Evolutionary conservation across 805 yeast genomes (phyloP), one percentile per base, ranked within the genome.

Genomic region (Starmerella scarabaei): DNA sequence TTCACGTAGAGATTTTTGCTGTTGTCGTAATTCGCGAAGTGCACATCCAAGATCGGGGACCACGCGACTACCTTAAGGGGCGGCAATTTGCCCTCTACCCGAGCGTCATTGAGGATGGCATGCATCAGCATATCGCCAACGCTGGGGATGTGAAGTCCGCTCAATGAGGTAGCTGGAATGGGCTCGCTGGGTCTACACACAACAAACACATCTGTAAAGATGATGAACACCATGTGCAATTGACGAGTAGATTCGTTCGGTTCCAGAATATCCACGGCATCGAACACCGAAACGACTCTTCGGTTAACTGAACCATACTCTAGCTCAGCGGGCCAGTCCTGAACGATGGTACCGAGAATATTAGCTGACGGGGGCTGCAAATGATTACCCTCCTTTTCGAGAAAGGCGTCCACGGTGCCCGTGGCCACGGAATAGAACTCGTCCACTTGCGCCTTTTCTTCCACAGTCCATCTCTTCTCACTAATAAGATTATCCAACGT

Each of bases 241-340:
- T 40, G 45, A 5, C 43, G 41, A 21, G 59, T 51, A 4, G 56
- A 46, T 14, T 59, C 56, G 21, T 41, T 38, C 2, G 48, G 48
- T 31, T 51, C 53, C 18, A 57, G 41, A 1, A 62, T 50, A 40
- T 67, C 65, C 5, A 57, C 50, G 1, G 68, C 67, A 42, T 73
- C 79, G 47, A 69, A 68, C 2, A 86, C 77, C 0, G 88, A 80
- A 9, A 88, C 85, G 3, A 88, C 91, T 44, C 93, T 69, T 46
- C 97, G 67, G 28, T 78, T 72, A 21, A 84, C 57, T 96, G 95
- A 86, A 17, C 93, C 94, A 54, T 76, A 78, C 47, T 82, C 93
- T 19, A 88, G 64, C 48, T 79, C 86, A 0, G 72, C 61, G 0
- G 97, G 97, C 96, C 96, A 86, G 11, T 73, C 75, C 14, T 73